phyloP scores from a whole-genome alignment of 768 basidiomycete species.

The Tulasnella calospora region DNA sequence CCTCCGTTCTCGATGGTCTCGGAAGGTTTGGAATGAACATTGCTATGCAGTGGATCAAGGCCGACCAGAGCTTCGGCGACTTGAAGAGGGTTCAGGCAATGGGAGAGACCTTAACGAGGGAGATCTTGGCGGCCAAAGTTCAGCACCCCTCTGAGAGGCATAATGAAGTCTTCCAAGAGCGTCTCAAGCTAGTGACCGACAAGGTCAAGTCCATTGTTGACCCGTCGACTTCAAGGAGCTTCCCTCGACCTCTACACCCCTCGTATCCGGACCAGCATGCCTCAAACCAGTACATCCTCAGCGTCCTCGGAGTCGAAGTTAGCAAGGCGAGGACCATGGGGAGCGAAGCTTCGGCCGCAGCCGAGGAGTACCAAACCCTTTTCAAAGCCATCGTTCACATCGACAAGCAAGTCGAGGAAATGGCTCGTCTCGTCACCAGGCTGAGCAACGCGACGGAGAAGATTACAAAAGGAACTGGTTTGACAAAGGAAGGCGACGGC shows the following conservation, averaged over 20 bases:
- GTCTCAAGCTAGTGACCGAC: conserved; percentile 58
- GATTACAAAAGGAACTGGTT: conserved; percentile 41
- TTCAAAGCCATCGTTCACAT: conserved; percentile 63
- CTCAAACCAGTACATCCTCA: conserved; percentile 52
- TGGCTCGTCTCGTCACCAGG: background rate
- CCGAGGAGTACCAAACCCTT: conserved; percentile 58
- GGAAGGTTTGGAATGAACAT: conserved; percentile 23
- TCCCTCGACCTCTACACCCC: conserved; percentile 64
- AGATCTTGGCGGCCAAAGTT: conserved; percentile 66
- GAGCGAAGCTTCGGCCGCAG: conserved; percentile 45
- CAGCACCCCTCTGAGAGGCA: conserved; percentile 66
- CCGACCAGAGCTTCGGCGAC: conserved; percentile 80
- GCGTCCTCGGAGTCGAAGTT: conserved; percentile 51
- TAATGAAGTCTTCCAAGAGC: conserved; percentile 58
- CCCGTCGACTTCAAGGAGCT: conserved; percentile 44
- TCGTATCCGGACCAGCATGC: conserved; percentile 62
- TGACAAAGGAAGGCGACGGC: conserved; percentile 60
- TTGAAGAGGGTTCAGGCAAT: conserved; percentile 68
- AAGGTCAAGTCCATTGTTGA: conserved; percentile 55
- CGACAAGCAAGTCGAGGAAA: conserved; percentile 51
- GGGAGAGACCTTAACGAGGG: conserved; percentile 64
- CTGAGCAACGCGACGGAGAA: background rate
- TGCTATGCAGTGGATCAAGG: conserved; percentile 44
- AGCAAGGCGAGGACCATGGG: conserved; percentile 45
- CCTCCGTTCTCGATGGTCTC: conserved; percentile 61